These are phyloP conservation scores for Beauveria sp. DNA, from an alignment of 2,329 filamentous ascomycete genomes.

Conservation along the genomic window DNA sequence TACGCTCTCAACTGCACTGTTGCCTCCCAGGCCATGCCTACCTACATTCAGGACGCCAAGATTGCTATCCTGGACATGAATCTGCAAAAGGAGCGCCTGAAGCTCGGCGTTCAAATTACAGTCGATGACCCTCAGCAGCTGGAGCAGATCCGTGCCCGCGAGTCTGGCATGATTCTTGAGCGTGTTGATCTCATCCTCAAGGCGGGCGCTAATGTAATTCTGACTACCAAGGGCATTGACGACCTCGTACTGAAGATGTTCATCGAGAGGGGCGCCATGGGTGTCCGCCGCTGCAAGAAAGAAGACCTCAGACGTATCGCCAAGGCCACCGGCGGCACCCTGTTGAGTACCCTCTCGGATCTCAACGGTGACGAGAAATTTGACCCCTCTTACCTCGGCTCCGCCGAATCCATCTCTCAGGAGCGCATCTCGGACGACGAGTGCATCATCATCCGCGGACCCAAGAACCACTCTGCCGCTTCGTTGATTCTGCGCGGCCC, in stretches of 20 bases:
- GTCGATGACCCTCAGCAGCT: constrained; percentile 95
- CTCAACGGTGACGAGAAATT: constrained; percentile 97
- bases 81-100: constrained; percentile 98
- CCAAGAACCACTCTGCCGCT: constrained; percentile 86
- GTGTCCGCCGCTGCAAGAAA: constrained; percentile 94
- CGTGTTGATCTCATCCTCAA: constrained; percentile 96
- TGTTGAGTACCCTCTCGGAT: constrained; percentile 89
- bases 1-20: constrained; percentile 99
- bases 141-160: constrained; percentile 90
- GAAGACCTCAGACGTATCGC: constrained; percentile 94
- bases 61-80: constrained; percentile 98
- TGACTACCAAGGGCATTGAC: constrained; percentile 98
- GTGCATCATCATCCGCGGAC: constrained; percentile 93
- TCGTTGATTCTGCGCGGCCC: constrained; percentile 93
- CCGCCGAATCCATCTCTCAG: constrained; percentile 94
- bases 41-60: constrained; percentile 84
- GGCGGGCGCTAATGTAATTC: constrained; percentile 87
- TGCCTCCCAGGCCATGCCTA: constrained; percentile 96
- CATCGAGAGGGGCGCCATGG: constrained; percentile 91
- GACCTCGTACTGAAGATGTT: constrained; percentile 93
- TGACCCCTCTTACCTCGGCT: constrained; percentile 78
- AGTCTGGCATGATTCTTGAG: constrained; percentile 88
- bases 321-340: constrained; percentile 86
- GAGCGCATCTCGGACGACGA: constrained; percentile 98
- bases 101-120: constrained; percentile 96